Conservation (phyloP, 805 yeast species). For the Saturnispora zaruensis region DNA sequence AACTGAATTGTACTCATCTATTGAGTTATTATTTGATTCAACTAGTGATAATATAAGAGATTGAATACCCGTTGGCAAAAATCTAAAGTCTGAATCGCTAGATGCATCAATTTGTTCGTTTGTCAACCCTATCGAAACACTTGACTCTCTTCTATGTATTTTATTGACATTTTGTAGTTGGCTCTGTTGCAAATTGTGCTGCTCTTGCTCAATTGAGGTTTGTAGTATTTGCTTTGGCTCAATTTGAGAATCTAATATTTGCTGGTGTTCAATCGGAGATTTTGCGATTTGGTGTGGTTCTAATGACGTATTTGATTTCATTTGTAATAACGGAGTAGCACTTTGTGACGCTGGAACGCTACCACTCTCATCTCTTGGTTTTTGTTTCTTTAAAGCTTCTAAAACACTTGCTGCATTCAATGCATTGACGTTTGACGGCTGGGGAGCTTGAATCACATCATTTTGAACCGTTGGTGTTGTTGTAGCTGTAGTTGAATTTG, state of each 20-base stretch:
- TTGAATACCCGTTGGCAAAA: slow-evolving; percentile 31
- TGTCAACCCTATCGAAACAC: neutral
- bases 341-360: slow-evolving; percentile 5
- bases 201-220: neutral
- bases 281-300: neutral
- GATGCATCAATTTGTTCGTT: slow-evolving; percentile 5
- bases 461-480: slow-evolving; percentile 1
- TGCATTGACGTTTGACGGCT: slow-evolving; percentile 24
- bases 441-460: neutral
- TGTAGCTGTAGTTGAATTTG: neutral
- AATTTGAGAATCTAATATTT: neutral
- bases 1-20: slow-evolving; percentile 12
- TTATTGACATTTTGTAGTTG: neutral
- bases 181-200: neutral
- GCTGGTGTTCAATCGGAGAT: neutral
- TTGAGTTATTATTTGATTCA: slow-evolving; percentile 18
- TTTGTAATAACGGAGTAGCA: slow-evolving; percentile 2
- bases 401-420: slow-evolving; percentile 31
- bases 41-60: slow-evolving; percentile 25
- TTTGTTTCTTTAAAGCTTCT: slow-evolving; percentile 30
- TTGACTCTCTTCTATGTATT: neutral
- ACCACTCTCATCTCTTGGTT: slow-evolving; percentile 21
- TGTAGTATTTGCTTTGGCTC: neutral
- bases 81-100: slow-evolving; percentile 24
- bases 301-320: neutral